Conservation (phyloP, 2,329 filamentous ascomycete genomes). For the Fusarium papillatum region DNA sequence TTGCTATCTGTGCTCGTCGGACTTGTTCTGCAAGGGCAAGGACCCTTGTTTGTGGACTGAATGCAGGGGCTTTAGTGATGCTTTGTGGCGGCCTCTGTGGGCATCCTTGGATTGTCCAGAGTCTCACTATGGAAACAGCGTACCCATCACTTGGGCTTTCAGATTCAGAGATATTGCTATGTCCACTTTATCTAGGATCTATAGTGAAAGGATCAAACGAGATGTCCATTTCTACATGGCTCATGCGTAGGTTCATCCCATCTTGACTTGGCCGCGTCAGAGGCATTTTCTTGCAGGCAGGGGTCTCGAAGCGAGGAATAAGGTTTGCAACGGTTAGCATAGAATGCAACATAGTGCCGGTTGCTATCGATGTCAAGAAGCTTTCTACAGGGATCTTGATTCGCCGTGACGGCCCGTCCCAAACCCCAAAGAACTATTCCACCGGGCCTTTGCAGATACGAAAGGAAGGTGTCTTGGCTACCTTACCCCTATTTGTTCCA, state of each 20-base stretch:
- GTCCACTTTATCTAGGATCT: neutral
- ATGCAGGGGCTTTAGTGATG: neutral
- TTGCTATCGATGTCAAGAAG: neutral
- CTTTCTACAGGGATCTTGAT: neutral
- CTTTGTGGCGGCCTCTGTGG: neutral
- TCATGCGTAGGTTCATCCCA: neutral
- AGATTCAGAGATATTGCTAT: neutral
- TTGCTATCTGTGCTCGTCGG: neutral
- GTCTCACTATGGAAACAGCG: neutral
- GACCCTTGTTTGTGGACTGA: neutral
- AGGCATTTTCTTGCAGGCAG: neutral
- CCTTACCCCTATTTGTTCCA: neutral
- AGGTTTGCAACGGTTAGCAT: constrained; percentile 6
- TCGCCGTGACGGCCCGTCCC: neutral
- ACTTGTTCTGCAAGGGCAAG: neutral
- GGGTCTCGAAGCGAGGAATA: neutral
- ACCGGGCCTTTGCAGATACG: neutral
- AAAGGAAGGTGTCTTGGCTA: neutral
- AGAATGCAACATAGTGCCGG: neutral
- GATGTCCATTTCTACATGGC: neutral
- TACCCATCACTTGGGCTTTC: neutral
- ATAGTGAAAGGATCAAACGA: neutral
- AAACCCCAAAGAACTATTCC: neutral
- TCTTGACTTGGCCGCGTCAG: neutral
- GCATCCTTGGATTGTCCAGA: neutral